Evolutionary conservation across 805 yeast genomes (phyloP).

Genomic region (Alloascoidea africana): DNA sequence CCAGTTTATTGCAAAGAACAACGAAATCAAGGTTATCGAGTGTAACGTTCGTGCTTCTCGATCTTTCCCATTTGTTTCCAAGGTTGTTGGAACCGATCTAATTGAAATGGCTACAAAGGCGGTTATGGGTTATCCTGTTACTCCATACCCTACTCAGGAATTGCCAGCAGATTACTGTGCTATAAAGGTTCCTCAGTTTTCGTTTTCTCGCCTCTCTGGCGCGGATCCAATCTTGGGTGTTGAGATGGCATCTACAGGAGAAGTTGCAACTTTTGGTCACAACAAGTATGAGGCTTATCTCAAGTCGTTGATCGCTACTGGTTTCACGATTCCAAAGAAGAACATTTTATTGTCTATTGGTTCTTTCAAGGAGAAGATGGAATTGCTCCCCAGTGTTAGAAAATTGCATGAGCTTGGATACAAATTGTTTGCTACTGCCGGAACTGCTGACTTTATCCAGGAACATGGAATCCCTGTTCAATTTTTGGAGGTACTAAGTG

Average conservation of each 20-base stretch:
- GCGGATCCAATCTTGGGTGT: constrained; percentile 98
- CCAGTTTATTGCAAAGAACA: constrained; percentile 91
- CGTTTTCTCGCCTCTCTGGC: constrained; percentile 92
- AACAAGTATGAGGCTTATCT: constrained; percentile 95
- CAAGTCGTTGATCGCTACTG: constrained; percentile 89
- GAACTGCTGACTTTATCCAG: constrained; percentile 95
- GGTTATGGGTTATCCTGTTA: constrained; percentile 73
- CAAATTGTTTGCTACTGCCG: constrained; percentile 92
- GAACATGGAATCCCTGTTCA: constrained; percentile 92
- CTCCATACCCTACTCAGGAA: constrained; percentile 80
- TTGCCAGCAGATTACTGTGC: constrained; percentile 93
- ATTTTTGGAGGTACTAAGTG: constrained; percentile 76
- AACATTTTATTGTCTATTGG: constrained; percentile 90
- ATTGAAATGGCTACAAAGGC: constrained; percentile 97
- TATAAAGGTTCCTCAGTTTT: constrained; percentile 92
- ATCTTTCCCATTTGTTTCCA: constrained; percentile 96
- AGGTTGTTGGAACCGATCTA: constrained; percentile 91
- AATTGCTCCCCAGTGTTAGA: constrained; percentile 75
- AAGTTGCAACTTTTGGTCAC: constrained; percentile 93
- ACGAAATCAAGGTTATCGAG: constrained; percentile 93
- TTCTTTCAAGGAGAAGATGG: constrained; percentile 91
- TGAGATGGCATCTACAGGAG: constrained; percentile 99
- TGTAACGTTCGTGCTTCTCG: constrained; percentile 99
- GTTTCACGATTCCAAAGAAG: constrained; percentile 89
- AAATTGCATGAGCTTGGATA: constrained; percentile 73